Evolutionary conservation across 1,139 yeast genomes (phyloP).

Genomic region (Candida dubliniensis): DNA sequence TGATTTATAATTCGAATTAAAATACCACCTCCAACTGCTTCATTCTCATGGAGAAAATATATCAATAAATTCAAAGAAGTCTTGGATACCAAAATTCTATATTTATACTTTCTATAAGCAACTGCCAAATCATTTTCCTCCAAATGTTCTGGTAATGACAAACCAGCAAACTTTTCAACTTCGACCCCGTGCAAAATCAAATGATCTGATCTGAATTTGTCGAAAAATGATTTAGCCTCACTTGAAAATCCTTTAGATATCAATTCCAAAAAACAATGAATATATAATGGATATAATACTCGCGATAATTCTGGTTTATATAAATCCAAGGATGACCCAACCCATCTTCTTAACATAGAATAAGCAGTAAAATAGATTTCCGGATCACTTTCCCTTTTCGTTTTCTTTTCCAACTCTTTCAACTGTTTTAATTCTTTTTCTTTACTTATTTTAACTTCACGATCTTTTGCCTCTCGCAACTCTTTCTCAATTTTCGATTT

Average conservation of each 20-base stretch:
- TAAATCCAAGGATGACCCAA: slow-evolving; percentile 85
- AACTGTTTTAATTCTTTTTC: slow-evolving; percentile 45
- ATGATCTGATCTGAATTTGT: slow-evolving; percentile 73
- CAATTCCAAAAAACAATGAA: slow-evolving; percentile 82
- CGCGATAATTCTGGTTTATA: slow-evolving; percentile 87
- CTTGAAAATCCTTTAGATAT: slow-evolving; percentile 59
- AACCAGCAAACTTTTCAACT: slow-evolving; percentile 65
- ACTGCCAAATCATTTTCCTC: slow-evolving; percentile 80
- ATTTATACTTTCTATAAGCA: slow-evolving; percentile 71
- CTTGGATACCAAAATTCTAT: slow-evolving; percentile 73
- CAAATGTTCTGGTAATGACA: slow-evolving; percentile 78
- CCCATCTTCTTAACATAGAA: slow-evolving; percentile 80
- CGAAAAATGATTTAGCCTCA: slow-evolving; percentile 74
- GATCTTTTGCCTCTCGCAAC: slow-evolving; percentile 40
- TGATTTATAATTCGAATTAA: slow-evolving; percentile 84
- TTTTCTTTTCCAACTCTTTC: slow-evolving; percentile 39
- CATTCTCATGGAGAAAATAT: slow-evolving; percentile 88
- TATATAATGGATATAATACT: slow-evolving; percentile 84
- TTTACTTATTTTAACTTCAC: slow-evolving; percentile 41
- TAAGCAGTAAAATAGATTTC: slow-evolving; percentile 77
- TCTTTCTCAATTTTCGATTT: slow-evolving; percentile 39
- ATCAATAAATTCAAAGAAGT: slow-evolving; percentile 82
- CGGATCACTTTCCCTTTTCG: slow-evolving; percentile 55
- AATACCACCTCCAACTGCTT: slow-evolving; percentile 88
- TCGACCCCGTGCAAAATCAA: slow-evolving; percentile 76